Evolutionary conservation across 2,329 filamentous ascomycete species (phyloP).

Genomic region (Pseudocercospora fijiensis): DNA sequence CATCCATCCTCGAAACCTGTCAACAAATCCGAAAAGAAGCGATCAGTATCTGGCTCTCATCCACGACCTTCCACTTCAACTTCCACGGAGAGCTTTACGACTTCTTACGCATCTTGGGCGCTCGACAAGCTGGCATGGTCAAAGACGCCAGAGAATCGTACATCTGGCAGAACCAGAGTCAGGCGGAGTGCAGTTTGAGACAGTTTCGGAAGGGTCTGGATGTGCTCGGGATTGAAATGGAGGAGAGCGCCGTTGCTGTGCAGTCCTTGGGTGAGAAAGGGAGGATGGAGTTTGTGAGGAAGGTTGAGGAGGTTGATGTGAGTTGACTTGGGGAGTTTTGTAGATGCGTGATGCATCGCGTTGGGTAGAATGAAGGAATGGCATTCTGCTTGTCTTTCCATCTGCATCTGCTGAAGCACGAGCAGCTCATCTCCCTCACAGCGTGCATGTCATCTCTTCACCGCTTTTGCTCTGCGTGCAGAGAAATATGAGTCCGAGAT

Average conservation of each 20-base stretch:
- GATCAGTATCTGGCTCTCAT: not conserved
- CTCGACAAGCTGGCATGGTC: not conserved
- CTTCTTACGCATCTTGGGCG: not conserved
- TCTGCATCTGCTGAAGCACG: not conserved
- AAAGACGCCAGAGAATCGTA: not conserved
- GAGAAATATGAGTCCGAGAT: too few species aligned
- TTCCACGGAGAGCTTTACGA: not conserved
- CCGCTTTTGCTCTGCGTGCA: too few species aligned
- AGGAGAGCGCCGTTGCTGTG: not conserved
- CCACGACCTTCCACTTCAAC: not conserved
- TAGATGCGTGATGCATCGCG: not conserved
- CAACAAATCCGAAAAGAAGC: conserved; percentile 1
- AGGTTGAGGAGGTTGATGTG: not conserved
- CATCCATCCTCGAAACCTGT: not conserved
- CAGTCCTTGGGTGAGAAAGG: not conserved
- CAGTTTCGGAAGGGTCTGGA: not conserved
- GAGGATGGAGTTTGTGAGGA: not conserved
- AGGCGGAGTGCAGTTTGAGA: not conserved
- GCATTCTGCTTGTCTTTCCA: not conserved
- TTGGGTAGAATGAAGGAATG: not conserved
- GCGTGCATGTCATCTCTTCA: not conserved
- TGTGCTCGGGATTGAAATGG: not conserved
- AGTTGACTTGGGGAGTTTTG: not conserved
- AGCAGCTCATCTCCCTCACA: not conserved
- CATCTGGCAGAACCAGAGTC: not conserved